Conservation (phyloP, 192 early-diverging fungal species). For the Kickxella alabastrina region DNA sequence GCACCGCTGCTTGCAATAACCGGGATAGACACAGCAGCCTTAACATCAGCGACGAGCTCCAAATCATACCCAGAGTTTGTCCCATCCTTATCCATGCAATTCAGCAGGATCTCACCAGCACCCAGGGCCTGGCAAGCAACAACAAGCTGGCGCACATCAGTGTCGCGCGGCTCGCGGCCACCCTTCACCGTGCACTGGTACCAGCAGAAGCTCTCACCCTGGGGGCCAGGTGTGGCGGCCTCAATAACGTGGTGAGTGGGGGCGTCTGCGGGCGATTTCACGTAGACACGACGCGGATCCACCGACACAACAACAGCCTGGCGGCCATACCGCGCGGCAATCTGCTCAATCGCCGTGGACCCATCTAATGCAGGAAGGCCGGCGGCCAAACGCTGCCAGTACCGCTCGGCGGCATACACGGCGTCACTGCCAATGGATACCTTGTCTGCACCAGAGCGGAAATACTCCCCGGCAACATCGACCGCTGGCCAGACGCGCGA, state of each 20-base stretch:
- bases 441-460: conserved; percentile 98
- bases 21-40: conserved; percentile 78
- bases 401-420: conserved; percentile 94
- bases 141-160: conserved; percentile 91
- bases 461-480: conserved; percentile 98
- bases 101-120: conserved; percentile 95
- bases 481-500: conserved; percentile 70
- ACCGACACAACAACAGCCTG: conserved; percentile 99
- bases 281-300: conserved; percentile 93
- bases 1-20: conserved; percentile 98
- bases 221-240: conserved; percentile 74
- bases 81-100: conserved; percentile 99
- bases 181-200: conserved; percentile 99
- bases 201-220: conserved; percentile 94
- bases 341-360: conserved; percentile 88
- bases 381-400: conserved; percentile 53
- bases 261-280: conserved; percentile 63
- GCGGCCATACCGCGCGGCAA: conserved; percentile 88
- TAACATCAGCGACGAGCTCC: conserved; percentile 77
- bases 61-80: conserved; percentile 96
- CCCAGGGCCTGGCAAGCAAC: conserved; percentile 84
- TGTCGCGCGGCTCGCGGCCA: conserved; percentile 90
- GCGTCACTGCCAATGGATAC: conserved; percentile 99
- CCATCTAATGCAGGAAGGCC: conserved; percentile 54
- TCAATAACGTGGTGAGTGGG: conserved; percentile 70